phyloP scores from a whole-genome alignment of 192 early-diverging fungal species.

The Linnemannia zychae region DNA sequence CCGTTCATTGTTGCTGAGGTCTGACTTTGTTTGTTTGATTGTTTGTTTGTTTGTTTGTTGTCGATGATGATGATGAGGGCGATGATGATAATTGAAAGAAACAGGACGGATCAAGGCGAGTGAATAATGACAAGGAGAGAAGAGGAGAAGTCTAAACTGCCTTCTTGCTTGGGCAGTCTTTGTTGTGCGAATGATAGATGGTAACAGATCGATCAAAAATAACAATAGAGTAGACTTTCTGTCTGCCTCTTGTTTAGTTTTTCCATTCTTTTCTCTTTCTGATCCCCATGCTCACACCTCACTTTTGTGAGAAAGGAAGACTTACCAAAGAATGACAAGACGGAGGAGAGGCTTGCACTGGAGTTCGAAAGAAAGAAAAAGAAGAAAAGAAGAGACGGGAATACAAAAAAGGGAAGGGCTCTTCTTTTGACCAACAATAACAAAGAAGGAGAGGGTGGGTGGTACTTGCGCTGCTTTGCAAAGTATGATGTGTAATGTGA shows the following conservation, averaged over 20 bases:
- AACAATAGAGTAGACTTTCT: neutral
- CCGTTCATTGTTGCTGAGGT: neutral
- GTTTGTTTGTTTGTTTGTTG: neutral
- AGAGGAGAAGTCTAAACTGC: too few relatives aligned
- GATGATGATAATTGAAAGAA: too few relatives aligned
- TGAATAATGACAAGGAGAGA: neutral
- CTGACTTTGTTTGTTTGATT: neutral
- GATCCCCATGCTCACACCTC: neutral
- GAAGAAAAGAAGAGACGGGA: neutral
- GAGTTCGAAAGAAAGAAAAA: neutral
- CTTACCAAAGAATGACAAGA: neutral
- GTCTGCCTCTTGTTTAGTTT: neutral
- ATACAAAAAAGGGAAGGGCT: conserved; percentile 1
- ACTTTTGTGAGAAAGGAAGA: neutral
- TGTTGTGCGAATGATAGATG: too few relatives aligned
- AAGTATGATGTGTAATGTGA: neutral
- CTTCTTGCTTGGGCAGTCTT: too few relatives aligned
- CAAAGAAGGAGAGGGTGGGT: neutral
- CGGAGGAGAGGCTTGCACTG: neutral
- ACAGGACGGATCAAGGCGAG: neutral
- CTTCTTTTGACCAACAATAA: neutral
- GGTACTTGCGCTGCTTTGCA: conserved; percentile 18
- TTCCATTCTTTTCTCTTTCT: neutral
- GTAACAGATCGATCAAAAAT: neutral
- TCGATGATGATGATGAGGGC: neutral